phyloP scores from a whole-genome alignment of 345 rosid genomes.

The Isatis tinctoria region DNA sequence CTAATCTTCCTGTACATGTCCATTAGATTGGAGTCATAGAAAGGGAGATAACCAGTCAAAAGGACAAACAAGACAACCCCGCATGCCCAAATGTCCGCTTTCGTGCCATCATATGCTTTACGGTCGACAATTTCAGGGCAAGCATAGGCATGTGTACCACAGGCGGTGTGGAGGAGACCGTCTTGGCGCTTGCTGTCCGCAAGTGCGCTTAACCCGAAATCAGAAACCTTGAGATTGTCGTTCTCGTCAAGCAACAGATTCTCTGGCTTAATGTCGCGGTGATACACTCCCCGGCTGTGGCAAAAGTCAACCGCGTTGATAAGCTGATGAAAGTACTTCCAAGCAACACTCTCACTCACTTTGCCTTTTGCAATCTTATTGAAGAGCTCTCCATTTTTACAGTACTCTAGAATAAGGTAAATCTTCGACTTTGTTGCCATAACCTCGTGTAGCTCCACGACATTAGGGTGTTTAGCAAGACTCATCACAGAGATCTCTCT shows the following conservation, averaged over 20 bases:
- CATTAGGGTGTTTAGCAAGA: conserved; percentile 59
- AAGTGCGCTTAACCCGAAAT: conserved; percentile 76
- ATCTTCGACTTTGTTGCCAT: conserved; percentile 76
- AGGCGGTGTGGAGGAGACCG: conserved; percentile 70
- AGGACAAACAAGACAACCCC: conserved; percentile 76
- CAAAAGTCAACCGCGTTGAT: conserved; percentile 63
- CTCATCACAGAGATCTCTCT: conserved; percentile 78
- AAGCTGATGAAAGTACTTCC: conserved; percentile 66
- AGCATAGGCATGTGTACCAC: conserved; percentile 79
- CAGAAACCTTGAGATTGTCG: conserved; percentile 65
- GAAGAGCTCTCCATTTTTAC: conserved; percentile 81
- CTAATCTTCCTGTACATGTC: conserved; percentile 70
- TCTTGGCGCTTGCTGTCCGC: conserved; percentile 56
- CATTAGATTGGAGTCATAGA: conserved; percentile 69
- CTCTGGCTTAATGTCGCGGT: conserved; percentile 80
- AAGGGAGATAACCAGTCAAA: conserved; percentile 76
- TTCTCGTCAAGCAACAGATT: conserved; percentile 68
- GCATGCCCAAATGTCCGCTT: conserved; percentile 79
- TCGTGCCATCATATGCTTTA: conserved; percentile 68
- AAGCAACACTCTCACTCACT: conserved; percentile 54
- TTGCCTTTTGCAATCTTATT: conserved; percentile 57
- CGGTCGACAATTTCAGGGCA: conserved; percentile 73
- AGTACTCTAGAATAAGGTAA: conserved; percentile 61
- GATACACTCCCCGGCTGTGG: conserved; percentile 73
- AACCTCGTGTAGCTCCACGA: conserved; percentile 63